phyloP scores from a whole-genome alignment of 1,139 yeast genomes.

The Candida tunisiensis region DNA sequence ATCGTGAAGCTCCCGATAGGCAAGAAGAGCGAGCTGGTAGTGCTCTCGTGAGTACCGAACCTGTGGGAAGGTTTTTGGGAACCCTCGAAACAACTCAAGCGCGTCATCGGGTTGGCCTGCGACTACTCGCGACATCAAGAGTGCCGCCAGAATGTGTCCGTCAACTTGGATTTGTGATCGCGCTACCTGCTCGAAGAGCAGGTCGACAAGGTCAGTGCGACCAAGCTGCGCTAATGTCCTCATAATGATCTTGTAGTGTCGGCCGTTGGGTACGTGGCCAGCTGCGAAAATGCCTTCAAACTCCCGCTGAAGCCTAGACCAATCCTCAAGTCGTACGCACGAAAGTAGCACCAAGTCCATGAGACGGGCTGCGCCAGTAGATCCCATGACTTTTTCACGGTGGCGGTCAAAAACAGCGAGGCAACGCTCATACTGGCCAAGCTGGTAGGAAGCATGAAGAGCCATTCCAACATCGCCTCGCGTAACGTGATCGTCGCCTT shows the following conservation, averaged over 20 bases:
- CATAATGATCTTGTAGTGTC: slow-evolving; percentile 42
- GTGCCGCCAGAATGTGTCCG: too few species aligned
- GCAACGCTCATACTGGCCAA: not conserved
- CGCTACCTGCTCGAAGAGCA: slow-evolving; percentile 26
- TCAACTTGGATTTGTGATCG: too few species aligned
- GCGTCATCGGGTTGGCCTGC: too few species aligned
- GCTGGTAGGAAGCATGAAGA: not conserved
- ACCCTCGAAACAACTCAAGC: too few species aligned
- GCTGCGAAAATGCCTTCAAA: slow-evolving; percentile 38
- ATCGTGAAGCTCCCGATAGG: too few species aligned
- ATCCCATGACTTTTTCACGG: too few species aligned
- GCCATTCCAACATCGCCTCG: too few species aligned
- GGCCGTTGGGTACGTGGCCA: slow-evolving; percentile 31
- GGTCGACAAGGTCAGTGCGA: slow-evolving; percentile 28
- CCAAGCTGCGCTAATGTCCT: slow-evolving; percentile 35
- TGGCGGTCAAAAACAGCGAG: not conserved
- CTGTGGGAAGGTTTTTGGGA: too few species aligned
- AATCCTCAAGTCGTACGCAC: slow-evolving; percentile 29
- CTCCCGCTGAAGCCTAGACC: slow-evolving; percentile 34
- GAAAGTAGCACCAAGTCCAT: slow-evolving; percentile 10
- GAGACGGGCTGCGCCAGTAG: slow-evolving; percentile 9
- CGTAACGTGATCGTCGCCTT: too few species aligned
- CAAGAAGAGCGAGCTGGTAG: too few species aligned
- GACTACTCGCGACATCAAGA: too few species aligned
- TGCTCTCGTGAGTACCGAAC: too few species aligned